Conservation (phyloP, 139 green algal species). For the Mychonastes homosphaera region DNA sequence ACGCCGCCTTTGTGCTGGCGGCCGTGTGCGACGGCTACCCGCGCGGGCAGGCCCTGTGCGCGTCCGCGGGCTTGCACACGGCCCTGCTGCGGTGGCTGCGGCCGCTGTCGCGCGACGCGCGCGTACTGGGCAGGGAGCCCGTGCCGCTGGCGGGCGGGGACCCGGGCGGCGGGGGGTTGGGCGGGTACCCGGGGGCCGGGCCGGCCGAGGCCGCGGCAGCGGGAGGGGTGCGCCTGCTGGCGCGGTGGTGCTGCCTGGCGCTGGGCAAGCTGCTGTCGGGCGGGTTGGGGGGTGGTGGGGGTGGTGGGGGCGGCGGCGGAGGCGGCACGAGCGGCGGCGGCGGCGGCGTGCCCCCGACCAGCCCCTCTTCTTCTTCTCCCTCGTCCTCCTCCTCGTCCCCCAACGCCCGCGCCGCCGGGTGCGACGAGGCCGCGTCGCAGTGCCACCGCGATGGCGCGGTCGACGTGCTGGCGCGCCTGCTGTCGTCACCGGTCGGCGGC, state of each 20-base stretch:
- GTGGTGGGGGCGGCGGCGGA: neutral
- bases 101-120: conserved; percentile 20
- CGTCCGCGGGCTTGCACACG: conserved; percentile 26
- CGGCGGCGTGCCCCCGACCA: neutral
- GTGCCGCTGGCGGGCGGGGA: neutral
- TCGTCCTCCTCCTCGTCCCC: neutral
- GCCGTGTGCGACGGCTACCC: conserved; percentile 76
- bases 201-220: neutral
- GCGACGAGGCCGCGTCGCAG: too few relatives aligned
- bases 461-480: conserved; percentile 40
- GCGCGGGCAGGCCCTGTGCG: conserved; percentile 44
- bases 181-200: neutral
- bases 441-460: conserved; percentile 26
- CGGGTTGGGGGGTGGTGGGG: neutral
- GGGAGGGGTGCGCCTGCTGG: conserved; percentile 44
- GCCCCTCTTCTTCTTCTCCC: neutral
- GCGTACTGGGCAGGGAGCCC: neutral
- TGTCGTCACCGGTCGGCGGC: conserved; percentile 44
- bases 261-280: conserved; percentile 71
- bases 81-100: conserved; percentile 40
- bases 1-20: conserved; percentile 74
- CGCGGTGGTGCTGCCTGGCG: conserved; percentile 86
- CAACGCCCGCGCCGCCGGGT: neutral
- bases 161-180: neutral
- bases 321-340: neutral